These are phyloP conservation scores for Psilocybe azurescens DNA, from an alignment of 768 basidiomycete genomes.

Conservation along the genomic window DNA sequence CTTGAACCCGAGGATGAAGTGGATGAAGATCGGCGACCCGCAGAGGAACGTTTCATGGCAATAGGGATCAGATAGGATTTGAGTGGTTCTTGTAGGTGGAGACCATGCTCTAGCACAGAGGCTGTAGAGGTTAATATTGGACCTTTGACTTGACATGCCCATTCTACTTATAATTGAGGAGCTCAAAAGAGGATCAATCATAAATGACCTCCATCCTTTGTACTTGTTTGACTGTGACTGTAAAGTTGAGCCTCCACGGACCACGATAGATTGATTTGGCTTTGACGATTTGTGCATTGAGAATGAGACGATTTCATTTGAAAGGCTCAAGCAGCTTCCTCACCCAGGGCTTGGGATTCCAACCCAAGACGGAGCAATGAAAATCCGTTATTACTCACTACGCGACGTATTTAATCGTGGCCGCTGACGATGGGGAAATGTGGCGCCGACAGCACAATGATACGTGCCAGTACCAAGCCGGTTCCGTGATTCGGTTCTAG, in stretches of 20 bases:
- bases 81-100: neutral
- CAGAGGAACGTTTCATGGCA: constrained; percentile 9
- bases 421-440: neutral
- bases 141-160: too few relatives aligned
- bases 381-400: too few relatives aligned
- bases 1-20: constrained; percentile 2
- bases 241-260: neutral
- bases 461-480: neutral
- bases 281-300: too few relatives aligned
- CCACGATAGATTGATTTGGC: neutral
- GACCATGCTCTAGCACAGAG: neutral
- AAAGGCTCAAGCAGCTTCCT: too few relatives aligned
- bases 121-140: neutral
- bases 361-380: too few relatives aligned
- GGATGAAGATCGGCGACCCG: neutral
- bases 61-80: neutral
- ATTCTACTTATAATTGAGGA: neutral
- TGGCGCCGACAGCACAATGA: neutral
- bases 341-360: too few relatives aligned
- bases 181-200: neutral
- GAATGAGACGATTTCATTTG: too few relatives aligned
- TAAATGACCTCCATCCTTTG: constrained; percentile 1
- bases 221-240: neutral
- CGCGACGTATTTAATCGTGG: neutral
- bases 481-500: neutral